Evolutionary conservation across 768 basidiomycete species (phyloP), one percentile per base, ranked within the genome.

Genomic region (Naganishia antarctica): DNA sequence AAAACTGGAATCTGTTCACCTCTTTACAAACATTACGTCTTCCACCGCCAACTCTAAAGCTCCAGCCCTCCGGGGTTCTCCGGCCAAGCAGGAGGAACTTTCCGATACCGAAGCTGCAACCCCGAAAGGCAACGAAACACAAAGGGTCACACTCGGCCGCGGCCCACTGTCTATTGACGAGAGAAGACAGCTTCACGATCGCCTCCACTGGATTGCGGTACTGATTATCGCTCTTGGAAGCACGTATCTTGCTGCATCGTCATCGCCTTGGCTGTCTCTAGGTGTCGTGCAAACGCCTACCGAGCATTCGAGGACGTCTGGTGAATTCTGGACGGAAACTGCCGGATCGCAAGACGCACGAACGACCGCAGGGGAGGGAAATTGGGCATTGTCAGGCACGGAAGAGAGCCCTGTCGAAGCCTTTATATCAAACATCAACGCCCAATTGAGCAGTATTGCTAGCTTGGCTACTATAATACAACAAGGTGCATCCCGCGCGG

Each of bases 341-440:
- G n/a, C 31, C 16, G 37, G 37, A 25, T 25, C 25, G 53, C 32
- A 40, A 23, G 53, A 57, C 12, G 32, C 37, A 21, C 53, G 23
- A 26, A 13, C 34, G 15, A 21, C 34, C 8, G 8, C 16, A 23
- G 23, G 37, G 34, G 53, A 25, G n/a, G 53, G 37, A 40, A 18
- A 9, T 11, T 57, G 34, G 34, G 23, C 23, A n/a, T 18, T 25
- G n/a, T 7, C 23, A 5, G 37, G 7, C 21, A 57, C 53, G 11
- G 37, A 57, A 37, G 53, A 26, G 21, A 57, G 53, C 31, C 53
- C 53, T 4, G 53, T 57, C 23, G 53, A 57, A 23, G 53, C 53
- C n/a, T 57, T 57, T 18, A 57, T 57, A 40, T 40, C 34, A 37
- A 57, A 57, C 37, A 57, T 57, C 32, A 57, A 57, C 53, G 53